These are phyloP conservation scores for Aspergillus ochraceoroseus DNA, from an alignment of 2,329 filamentous ascomycete species.

Conservation along the genomic window DNA sequence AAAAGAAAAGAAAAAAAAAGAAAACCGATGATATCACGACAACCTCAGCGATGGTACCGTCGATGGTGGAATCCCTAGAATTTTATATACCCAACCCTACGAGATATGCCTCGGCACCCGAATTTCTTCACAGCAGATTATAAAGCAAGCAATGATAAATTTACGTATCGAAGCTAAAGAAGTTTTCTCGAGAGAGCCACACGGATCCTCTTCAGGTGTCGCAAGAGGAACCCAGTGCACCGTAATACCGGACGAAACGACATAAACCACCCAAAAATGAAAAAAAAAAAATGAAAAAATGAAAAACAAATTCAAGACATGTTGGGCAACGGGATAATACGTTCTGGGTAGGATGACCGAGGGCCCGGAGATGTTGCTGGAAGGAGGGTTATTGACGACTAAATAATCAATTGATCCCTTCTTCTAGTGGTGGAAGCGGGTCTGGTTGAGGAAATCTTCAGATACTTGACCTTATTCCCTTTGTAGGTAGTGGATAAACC, in stretches of 20 bases:
- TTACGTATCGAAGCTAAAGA: too few relatives aligned
- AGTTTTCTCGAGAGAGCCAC: too few relatives aligned
- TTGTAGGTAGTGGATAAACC: too few relatives aligned
- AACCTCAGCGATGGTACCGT: background rate
- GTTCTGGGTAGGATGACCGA: conserved; percentile 29
- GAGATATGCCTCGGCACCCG: conserved; percentile 12
- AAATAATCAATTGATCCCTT: too few relatives aligned
- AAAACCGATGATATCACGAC: conserved; percentile 3
- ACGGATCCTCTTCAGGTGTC: too few relatives aligned
- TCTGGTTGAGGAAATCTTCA: too few relatives aligned
- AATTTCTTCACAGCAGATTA: conserved; percentile 8
- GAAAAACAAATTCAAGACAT: conserved; percentile 3
- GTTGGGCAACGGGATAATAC: conserved; percentile 21
- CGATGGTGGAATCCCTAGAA: background rate
- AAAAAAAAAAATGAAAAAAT: too few relatives aligned
- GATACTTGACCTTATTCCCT: too few relatives aligned
- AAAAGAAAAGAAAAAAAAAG: conserved; percentile 4
- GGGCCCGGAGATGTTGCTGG: conserved; percentile 12
- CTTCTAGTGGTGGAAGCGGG: too few relatives aligned
- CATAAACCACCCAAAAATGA: too few relatives aligned
- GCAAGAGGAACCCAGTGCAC: too few relatives aligned
- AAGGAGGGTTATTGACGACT: background rate
- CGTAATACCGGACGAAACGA: conserved; percentile 6
- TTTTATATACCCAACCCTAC: conserved; percentile 8
- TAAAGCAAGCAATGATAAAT: too few relatives aligned